These are phyloP conservation scores for Syzygium malaccense DNA, from an alignment of 441 rosid species.

Conservation along the genomic window DNA sequence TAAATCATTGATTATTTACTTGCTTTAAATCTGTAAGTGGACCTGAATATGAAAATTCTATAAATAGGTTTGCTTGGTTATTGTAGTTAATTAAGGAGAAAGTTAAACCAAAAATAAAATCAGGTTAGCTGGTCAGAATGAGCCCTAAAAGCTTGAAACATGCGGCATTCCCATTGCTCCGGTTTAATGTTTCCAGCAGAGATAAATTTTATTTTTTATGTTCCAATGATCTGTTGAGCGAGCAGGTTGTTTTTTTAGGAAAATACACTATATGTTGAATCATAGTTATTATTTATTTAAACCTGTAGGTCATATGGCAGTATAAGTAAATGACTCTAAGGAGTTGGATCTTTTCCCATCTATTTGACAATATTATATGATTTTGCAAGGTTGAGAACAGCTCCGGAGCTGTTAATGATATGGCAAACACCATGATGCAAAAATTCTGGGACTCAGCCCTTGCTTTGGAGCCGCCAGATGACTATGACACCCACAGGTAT, in stretches of 20 bases:
- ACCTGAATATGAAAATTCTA: background rate
- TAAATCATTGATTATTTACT: background rate
- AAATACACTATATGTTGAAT: background rate
- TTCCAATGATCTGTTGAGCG: background rate
- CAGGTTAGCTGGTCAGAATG: background rate
- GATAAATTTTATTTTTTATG: background rate
- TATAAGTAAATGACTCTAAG: background rate
- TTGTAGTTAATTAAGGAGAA: background rate
- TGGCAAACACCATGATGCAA: slow-evolving; percentile 92
- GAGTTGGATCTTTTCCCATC: background rate
- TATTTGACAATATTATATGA: background rate
- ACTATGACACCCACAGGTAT: slow-evolving; percentile 19
- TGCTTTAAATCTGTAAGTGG: background rate
- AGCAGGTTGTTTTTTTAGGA: background rate
- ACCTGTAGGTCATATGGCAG: background rate
- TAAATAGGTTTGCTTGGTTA: background rate
- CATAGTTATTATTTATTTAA: background rate
- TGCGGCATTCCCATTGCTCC: background rate
- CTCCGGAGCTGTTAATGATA: slow-evolving; percentile 75
- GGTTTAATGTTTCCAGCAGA: background rate
- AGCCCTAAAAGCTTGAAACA: background rate
- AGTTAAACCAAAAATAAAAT: background rate
- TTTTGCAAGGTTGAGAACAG: slow-evolving; percentile 58
- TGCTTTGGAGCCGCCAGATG: slow-evolving; percentile 72
- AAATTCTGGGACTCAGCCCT: slow-evolving; percentile 96